A percentile compares a stretch with the other conserved stretches of the same genome.
These are phyloP conservation scores for Tulasnella sp. DNA, from an alignment of 768 basidiomycete genomes.

Conservation along the genomic window DNA sequence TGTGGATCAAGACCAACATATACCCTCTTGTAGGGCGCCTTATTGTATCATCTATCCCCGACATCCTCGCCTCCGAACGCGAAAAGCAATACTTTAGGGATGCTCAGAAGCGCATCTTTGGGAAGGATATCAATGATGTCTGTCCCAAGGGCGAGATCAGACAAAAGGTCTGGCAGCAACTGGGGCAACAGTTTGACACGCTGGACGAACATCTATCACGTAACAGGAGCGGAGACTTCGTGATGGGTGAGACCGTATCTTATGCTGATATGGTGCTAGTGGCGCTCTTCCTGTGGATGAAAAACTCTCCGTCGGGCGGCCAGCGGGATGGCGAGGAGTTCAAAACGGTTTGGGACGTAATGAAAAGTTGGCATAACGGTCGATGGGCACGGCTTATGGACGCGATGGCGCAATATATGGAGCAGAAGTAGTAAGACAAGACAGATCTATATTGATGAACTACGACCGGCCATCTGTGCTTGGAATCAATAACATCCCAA, in stretches of 20 bases:
- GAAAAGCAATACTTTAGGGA: neutral
- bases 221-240: conserved; percentile 4
- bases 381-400: too few species aligned
- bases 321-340: too few species aligned
- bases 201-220: neutral
- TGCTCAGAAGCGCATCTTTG: neutral
- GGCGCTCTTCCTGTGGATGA: neutral
- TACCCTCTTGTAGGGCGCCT: neutral
- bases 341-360: too few species aligned
- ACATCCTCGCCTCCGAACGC: neutral
- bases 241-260: neutral
- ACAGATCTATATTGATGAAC: neutral
- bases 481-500: conserved; percentile 63
- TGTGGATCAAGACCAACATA: neutral
- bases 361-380: too few species aligned
- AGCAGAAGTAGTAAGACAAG: too few species aligned
- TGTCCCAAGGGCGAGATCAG: conserved; percentile 2
- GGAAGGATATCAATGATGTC: neutral
- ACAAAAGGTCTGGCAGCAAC: neutral
- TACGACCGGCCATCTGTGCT: conserved; percentile 8
- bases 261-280: neutral
- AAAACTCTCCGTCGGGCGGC: too few species aligned
- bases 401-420: too few species aligned
- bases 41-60: neutral
- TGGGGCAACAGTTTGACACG: conserved; percentile 1